Base-by-base conservation (phyloP, 345 rosid species). In the Hypericum androsaemum region DNA sequence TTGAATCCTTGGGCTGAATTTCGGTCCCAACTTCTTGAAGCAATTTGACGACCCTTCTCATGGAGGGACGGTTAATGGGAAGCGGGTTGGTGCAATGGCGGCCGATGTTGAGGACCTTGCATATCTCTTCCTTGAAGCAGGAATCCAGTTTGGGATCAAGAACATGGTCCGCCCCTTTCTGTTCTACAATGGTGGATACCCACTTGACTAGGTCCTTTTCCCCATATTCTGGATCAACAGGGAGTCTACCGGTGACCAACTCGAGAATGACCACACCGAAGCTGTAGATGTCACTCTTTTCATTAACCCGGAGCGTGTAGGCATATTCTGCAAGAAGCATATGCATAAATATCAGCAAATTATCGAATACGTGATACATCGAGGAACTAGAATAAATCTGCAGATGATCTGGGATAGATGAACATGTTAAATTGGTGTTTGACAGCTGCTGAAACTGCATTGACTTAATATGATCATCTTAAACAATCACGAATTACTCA, bases 271-370 rank as follows among this genome's bases (percentile, higher is more conserved):
- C 97, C 13, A 94, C 97, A 0, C 99, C 99, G 1, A 94, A 94
- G 66, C 99, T 94, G 86, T 86, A 94, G 58, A 79, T 86, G 72
- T 94, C 99, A 14, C 99, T 88, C 82, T 94, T 94, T 77, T 94
- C 99, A n/a, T 85, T 88, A 71, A 94, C 99, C 32, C 94, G 69
- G 10, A 94, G 85, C 0, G 99, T 94, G 73, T 94, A 94, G 2
- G 97, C 99, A 58, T 94, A 94, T 53, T 94, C 99, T 94, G 85
- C 70, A 77, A 56, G 39, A 52, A 54, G 57, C 37, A 45, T 37
- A 38, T 17, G 15, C 17, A 6, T 5, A 9, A 1, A 22, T 22
- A 22, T 22, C 32, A 22, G 32, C 32, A 22, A 22, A 22, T 22
- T 4, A 22, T 22, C 32, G 4, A 22, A 22, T 22, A 22, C 4